Conservation (phyloP, 352 stramenopile genomes). For the Pythium plurisporium region DNA sequence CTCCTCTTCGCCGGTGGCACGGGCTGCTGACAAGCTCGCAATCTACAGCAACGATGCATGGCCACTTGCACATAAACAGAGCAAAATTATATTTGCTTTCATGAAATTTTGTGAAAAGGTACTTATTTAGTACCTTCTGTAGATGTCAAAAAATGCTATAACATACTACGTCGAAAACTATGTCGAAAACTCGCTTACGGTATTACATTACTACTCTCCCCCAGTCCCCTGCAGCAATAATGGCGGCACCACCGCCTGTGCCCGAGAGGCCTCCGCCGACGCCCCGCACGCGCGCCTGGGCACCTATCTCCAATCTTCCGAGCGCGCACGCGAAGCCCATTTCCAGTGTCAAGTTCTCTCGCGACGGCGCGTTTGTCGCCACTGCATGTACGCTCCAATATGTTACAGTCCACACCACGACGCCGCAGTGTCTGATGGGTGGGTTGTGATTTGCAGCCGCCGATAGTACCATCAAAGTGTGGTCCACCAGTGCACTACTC, state of each 20-base stretch:
- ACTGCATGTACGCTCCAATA: constrained; percentile 36
- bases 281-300: not conserved
- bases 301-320: not conserved
- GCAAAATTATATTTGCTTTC: too few relatives aligned
- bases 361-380: constrained; percentile 45
- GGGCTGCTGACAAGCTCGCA: too few relatives aligned
- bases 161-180: too few relatives aligned
- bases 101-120: too few relatives aligned
- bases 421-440: not conserved
- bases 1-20: constrained; percentile 42
- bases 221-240: too few relatives aligned
- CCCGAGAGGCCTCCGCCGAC: not conserved
- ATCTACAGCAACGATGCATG: too few relatives aligned
- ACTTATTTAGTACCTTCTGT: too few relatives aligned
- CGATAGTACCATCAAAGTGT: constrained; percentile 77
- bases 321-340: constrained; percentile 60
- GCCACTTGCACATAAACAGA: too few relatives aligned
- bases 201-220: too few relatives aligned
- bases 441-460: constrained; percentile 34
- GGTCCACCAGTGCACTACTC: constrained; percentile 32
- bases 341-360: constrained; percentile 72
- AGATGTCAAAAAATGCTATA: too few relatives aligned
- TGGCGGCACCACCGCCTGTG: not conserved
- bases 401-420: not conserved
- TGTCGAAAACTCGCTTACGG: too few relatives aligned